These are phyloP conservation scores for Scheffersomyces segobiensis DNA, from an alignment of 1,139 yeast genomes.

Conservation along the genomic window DNA sequence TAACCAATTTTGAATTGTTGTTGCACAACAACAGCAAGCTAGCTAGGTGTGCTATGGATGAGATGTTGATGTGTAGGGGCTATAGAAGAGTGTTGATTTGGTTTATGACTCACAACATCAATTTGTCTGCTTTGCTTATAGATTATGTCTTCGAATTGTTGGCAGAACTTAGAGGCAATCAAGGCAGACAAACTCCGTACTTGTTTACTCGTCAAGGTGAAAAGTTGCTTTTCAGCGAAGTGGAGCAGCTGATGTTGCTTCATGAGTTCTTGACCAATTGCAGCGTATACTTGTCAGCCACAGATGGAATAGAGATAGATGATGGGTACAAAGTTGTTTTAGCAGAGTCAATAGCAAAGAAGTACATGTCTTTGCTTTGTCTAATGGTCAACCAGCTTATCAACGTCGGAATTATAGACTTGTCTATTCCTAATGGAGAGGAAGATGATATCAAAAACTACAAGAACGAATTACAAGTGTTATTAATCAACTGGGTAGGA, in stretches of 20 bases:
- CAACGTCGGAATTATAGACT: constrained; percentile 42
- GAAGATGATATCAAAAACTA: constrained; percentile 43
- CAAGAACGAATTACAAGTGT: constrained; percentile 54
- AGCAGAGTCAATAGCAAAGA: constrained; percentile 46
- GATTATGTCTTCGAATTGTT: constrained; percentile 64
- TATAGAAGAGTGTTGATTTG: constrained; percentile 63
- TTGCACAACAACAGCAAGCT: constrained; percentile 39
- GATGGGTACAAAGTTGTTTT: constrained; percentile 36
- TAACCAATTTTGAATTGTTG: constrained; percentile 39
- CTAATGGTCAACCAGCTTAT: constrained; percentile 58
- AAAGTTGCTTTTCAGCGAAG: constrained; percentile 46
- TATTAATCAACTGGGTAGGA: constrained; percentile 65
- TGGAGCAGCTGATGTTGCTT: constrained; percentile 65
- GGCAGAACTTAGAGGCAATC: constrained; percentile 52
- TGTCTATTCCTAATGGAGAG: constrained; percentile 21
- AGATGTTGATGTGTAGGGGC: constrained; percentile 65
- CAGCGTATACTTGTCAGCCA: constrained; percentile 47
- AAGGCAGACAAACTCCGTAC: constrained; percentile 27
- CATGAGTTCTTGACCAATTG: constrained; percentile 67
- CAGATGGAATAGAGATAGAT: constrained; percentile 32
- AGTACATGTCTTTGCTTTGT: constrained; percentile 56
- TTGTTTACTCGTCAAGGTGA: constrained; percentile 57
- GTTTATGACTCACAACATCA: constrained; percentile 62
- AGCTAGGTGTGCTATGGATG: constrained; percentile 60
- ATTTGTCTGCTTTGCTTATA: constrained; percentile 48